Evolutionary conservation across 805 yeast species (phyloP).

Genomic region (Suhomyces emberorum): DNA sequence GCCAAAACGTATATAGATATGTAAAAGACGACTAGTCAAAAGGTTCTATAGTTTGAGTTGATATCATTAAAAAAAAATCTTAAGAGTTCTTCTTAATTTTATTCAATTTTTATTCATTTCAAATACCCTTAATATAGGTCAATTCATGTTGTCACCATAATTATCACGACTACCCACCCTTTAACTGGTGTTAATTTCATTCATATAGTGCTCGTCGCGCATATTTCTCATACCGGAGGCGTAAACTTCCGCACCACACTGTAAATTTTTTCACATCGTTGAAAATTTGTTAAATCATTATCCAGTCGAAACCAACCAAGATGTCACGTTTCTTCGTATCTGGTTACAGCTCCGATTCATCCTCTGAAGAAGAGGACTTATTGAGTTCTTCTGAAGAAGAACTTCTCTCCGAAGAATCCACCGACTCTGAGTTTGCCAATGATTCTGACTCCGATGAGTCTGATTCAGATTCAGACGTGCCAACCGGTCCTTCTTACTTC

Average conservation of each 20-base stretch:
- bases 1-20: no score
- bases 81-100: no score
- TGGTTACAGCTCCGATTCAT: conserved; percentile 55
- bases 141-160: no score
- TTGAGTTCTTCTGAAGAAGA: conserved; percentile 56
- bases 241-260: conserved; percentile 9
- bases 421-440: conserved; percentile 53
- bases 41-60: no score
- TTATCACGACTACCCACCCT: no score
- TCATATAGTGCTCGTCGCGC: no score
- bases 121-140: no score
- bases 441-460: conserved; percentile 23
- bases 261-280: conserved; percentile 17
- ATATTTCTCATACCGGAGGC: conserved; percentile 8
- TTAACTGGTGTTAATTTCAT: no score
- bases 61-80: no score
- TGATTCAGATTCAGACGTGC: conserved; percentile 34
- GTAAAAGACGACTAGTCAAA: no score
- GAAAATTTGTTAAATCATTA: conserved; percentile 22
- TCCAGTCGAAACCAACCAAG: conserved; percentile 9
- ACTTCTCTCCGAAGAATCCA: conserved; percentile 43
- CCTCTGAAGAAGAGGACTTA: conserved; percentile 52
- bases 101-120: no score
- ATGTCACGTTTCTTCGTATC: conserved; percentile 92
- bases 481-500: conserved; percentile 53